phyloP scores from a whole-genome alignment of 192 early-diverging fungal genomes.

The Umbelopsis ramanniana region DNA sequence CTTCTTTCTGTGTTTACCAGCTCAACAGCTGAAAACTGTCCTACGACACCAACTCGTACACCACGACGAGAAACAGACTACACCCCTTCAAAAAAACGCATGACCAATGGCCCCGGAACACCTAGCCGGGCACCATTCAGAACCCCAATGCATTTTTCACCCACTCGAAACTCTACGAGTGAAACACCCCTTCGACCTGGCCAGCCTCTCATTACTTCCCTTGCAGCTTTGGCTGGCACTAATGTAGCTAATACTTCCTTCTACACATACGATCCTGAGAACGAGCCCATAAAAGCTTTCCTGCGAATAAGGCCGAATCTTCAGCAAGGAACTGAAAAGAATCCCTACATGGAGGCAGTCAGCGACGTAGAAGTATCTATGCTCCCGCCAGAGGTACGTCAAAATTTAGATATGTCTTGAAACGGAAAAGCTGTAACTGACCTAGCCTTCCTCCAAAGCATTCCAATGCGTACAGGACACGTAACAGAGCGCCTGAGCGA shows the following conservation, averaged over 20 bases:
- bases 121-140: slow-evolving; percentile 12
- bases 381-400: slow-evolving; percentile 45
- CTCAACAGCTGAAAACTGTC: slow-evolving; percentile 12
- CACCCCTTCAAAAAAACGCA: slow-evolving; percentile 1
- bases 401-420: too few species aligned
- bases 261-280: slow-evolving; percentile 43
- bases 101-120: neutral
- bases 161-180: neutral
- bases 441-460: slow-evolving; percentile 8
- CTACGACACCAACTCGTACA: neutral
- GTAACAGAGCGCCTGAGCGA: slow-evolving; percentile 38
- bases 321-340: neutral
- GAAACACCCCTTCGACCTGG: neutral
- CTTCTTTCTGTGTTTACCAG: neutral
- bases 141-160: slow-evolving; percentile 16
- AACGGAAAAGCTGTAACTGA: neutral
- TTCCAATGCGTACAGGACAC: slow-evolving; percentile 38
- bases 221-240: neutral
- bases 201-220: slow-evolving; percentile 6
- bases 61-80: slow-evolving; percentile 13
- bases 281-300: slow-evolving; percentile 47
- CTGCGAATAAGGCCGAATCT: slow-evolving; percentile 35
- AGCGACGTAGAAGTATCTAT: slow-evolving; percentile 46
- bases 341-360: slow-evolving; percentile 43
- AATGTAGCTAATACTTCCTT: slow-evolving; percentile 2